Evolutionary conservation across 2,329 filamentous ascomycete genomes (phyloP), one percentile per base, ranked within the genome.

Genomic region (Teratosphaeria epicoccoides): DNA sequence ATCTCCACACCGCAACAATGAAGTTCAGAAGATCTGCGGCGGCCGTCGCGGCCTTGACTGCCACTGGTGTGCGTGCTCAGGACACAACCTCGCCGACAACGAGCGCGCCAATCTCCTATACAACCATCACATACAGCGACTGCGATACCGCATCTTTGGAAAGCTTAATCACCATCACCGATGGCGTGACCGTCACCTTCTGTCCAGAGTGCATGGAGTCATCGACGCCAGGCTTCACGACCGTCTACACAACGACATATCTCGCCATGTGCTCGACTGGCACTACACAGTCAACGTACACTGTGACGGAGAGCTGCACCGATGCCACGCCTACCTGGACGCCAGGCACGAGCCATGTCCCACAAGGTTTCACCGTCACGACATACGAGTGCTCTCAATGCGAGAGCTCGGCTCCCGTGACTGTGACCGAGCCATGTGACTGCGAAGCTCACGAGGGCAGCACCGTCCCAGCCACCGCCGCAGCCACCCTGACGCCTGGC

Each of bases 201-300:
- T 70, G 67, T 55, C 66, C 66, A 17, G 57, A 62, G 49, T 70
- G 67, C 56, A 53, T 62, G 43, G 20, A 29, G 22, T 40, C 49
- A 14, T 40, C 53, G 9, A 47, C 26, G 10, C 49, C 57, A 33
- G 60, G 61, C 44, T 61, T 65, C 59, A 66, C 62, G 24, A 68
- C 67, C 26, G 55, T 64, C 51, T 69, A 68, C 64, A 68, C 66
- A 9, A 70, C 66, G 6, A 60, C 57, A 23, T 68, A 65, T 56
- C 46, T 55, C 45, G 65, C 64, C 11, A 53, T 68, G 4, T 68
- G 66, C 62, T 61, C 63, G 12, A 68, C 65, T 17, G 66, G 63
- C 46, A 55, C 59, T 17, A 61, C 61, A 3, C 61, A 63, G 29
- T 57, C 56, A 33, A 66, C 62, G 17, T 67, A 68, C 60, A 70